Conservation (phyloP, 176 grass and related monocot species). For the Elaeis guineensis region DNA sequence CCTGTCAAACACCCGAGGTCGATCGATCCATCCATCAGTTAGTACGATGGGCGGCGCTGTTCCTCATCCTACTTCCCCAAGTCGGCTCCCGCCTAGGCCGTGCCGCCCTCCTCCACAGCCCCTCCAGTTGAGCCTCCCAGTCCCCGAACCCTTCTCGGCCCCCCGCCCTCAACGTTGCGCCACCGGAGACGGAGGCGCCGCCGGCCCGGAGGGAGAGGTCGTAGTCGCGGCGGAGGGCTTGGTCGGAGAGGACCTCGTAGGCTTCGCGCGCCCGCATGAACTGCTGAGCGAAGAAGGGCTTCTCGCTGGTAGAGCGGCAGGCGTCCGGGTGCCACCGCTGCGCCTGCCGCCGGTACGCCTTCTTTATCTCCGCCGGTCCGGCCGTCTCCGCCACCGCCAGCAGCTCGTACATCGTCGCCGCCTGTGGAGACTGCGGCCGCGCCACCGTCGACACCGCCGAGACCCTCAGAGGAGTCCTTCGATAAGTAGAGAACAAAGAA, state of each 20-base stretch:
- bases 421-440: background rate
- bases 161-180: background rate
- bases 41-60: background rate
- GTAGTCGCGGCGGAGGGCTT: slow-evolving; percentile 44
- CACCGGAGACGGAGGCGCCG: background rate
- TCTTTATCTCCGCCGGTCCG: slow-evolving; percentile 57
- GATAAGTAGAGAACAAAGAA: too few relatives aligned
- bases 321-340: slow-evolving; percentile 79
- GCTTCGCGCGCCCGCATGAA: slow-evolving; percentile 73
- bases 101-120: slow-evolving; percentile 31
- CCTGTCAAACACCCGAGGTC: too few relatives aligned
- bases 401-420: slow-evolving; percentile 60
- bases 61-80: slow-evolving; percentile 51
- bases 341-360: slow-evolving; percentile 54
- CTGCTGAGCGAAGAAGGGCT: slow-evolving; percentile 21
- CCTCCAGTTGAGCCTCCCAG: slow-evolving; percentile 53
- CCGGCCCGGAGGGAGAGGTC: slow-evolving; percentile 51
- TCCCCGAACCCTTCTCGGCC: slow-evolving; percentile 17
- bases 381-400: slow-evolving; percentile 46
- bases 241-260: slow-evolving; percentile 83
- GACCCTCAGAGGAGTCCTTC: background rate
- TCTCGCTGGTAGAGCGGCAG: slow-evolving; percentile 24
- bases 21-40: too few relatives aligned
- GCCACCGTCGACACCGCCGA: background rate
- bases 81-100: slow-evolving; percentile 24